Base-by-base conservation (phyloP, 2,329 filamentous ascomycete genomes). In the Talaromyces sp. region DNA sequence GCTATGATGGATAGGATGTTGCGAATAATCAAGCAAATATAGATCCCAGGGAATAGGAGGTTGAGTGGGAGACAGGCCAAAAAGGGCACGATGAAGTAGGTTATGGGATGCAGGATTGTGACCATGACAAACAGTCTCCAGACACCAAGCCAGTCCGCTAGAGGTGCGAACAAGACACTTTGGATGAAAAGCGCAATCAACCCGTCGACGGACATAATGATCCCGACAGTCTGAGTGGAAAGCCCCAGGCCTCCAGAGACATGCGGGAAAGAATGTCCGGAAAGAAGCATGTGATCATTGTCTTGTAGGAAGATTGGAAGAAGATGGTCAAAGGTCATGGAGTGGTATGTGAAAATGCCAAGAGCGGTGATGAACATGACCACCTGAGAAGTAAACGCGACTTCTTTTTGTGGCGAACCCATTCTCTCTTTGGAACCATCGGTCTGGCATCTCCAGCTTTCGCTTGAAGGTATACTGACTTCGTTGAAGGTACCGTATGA, bases 291-390 rank as follows among this genome's bases (percentile, higher is more conserved):
- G 30, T 61, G 49, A 71, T 67, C 63, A 53, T 78, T 71, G 68
- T 96, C 92, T 73, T 97, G 92, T 57, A 96, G 86, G 77, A 96
- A 97, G 63, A 97, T 96, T 8, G 93, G 93, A 59, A 96, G 82
- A 0, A 97, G 83, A 72, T 96, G 91, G 71, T 97, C 93, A 75
- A 91, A 97, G 0, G 90, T 92, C 92, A 97, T 97, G 42, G 89
- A 92, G 76, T 97, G 93, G 73, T 96, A 96, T 4, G 92, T 95
- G 78, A 96, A 96, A 65, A 97, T 91, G 52, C 89, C 91, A 55
- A 97, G 79, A 1, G 93, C 89, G n/a, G 92, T 70, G 44, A 95
- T 86, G 58, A 96, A 84, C 74, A 90, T 87, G 66, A 90, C 80
- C 63, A 96, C 87, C 47, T 84, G 84, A 74, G 78, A 81, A 1